These are phyloP conservation scores for Cladosporium cucumerinum DNA, from an alignment of 2,329 filamentous ascomycete genomes.

Conservation along the genomic window DNA sequence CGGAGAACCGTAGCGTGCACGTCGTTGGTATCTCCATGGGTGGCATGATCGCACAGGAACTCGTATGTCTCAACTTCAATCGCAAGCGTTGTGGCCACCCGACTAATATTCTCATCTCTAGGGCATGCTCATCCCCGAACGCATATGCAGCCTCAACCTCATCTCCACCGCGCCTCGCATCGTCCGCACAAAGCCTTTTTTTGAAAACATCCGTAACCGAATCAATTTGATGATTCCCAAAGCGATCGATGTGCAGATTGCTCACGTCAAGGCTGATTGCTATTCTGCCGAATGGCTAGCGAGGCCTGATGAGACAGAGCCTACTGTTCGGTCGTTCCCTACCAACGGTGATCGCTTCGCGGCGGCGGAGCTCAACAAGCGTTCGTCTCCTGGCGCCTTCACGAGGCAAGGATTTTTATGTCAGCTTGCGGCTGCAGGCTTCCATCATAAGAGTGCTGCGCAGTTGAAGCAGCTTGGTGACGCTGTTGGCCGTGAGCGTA, in stretches of 20 bases:
- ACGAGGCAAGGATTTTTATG: slow-evolving; percentile 66
- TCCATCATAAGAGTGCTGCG: slow-evolving; percentile 69
- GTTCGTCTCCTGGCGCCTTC: slow-evolving; percentile 59
- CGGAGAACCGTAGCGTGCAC: slow-evolving; percentile 56
- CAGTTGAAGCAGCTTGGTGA: slow-evolving; percentile 67
- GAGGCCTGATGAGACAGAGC: slow-evolving; percentile 54
- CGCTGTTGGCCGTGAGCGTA: slow-evolving; percentile 66
- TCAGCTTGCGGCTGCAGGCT: slow-evolving; percentile 74
- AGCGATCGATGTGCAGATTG: slow-evolving; percentile 63
- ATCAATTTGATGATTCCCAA: slow-evolving; percentile 65
- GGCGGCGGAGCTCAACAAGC: slow-evolving; percentile 73
- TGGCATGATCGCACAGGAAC: slow-evolving; percentile 87
- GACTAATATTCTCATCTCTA: slow-evolving; percentile 11
- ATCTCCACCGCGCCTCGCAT: slow-evolving; percentile 49
- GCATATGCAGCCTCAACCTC: slow-evolving; percentile 49
- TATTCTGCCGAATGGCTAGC: slow-evolving; percentile 64
- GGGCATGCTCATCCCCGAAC: slow-evolving; percentile 43
- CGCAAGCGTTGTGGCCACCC: neutral
- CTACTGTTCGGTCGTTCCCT: slow-evolving; percentile 54
- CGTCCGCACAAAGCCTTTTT: slow-evolving; percentile 48
- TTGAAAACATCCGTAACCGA: slow-evolving; percentile 61
- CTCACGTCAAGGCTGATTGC: slow-evolving; percentile 61
- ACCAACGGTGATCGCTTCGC: slow-evolving; percentile 80
- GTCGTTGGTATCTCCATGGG: slow-evolving; percentile 79
- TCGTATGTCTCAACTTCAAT: slow-evolving; percentile 45